These are phyloP conservation scores for Diaporthe vexans DNA, from an alignment of 2,329 filamentous ascomycete genomes.

Conservation along the genomic window DNA sequence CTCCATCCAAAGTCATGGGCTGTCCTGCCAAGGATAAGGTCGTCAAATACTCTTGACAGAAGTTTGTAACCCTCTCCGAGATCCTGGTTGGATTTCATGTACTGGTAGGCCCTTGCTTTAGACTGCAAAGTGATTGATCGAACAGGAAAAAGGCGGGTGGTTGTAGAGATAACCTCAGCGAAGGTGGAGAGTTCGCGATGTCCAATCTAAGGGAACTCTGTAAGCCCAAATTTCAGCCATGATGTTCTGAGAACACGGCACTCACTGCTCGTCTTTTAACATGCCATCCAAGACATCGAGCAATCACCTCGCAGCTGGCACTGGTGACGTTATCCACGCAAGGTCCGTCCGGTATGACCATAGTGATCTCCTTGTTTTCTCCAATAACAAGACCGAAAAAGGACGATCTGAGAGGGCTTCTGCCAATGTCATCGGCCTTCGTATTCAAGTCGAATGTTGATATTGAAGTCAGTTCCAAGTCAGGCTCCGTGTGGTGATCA, in stretches of 20 bases:
- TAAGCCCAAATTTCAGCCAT: no score
- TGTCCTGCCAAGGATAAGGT: not conserved
- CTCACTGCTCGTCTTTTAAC: not conserved
- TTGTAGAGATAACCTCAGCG: not conserved
- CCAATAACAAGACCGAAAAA: not conserved
- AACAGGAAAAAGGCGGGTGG: not conserved
- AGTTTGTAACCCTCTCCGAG: not conserved
- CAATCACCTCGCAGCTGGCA: not conserved
- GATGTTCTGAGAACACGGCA: not conserved
- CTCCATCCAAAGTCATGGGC: not conserved
- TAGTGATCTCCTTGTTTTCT: not conserved
- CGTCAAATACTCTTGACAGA: not conserved
- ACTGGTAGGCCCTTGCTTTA: not conserved
- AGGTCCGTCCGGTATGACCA: not conserved
- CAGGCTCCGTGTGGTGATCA: no score
- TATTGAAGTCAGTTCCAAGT: not conserved
- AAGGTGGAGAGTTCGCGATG: not conserved
- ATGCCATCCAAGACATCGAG: not conserved
- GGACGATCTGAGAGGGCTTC: not conserved
- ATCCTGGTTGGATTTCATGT: not conserved
- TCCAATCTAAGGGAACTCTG: not conserved
- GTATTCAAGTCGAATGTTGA: not conserved
- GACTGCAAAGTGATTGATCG: not conserved
- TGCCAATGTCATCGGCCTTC: rapidly evolving
- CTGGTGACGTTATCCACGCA: not conserved